Base-by-base conservation (phyloP, 257 asterid genomes). In the Ophiorrhiza pumila region DNA sequence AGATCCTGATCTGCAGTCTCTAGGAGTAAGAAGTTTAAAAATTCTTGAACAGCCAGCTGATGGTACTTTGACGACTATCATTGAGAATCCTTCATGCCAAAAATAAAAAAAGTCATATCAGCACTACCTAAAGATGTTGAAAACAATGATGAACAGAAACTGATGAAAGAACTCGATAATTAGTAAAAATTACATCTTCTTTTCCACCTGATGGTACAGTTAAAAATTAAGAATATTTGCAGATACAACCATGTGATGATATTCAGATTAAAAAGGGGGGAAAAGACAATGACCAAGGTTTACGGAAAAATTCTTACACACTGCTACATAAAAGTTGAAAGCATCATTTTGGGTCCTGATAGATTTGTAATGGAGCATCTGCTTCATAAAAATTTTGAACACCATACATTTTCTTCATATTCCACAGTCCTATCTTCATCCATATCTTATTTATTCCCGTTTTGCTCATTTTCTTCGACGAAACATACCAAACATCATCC, bases 11-110 rank as follows among this genome's bases (percentile, higher is more conserved):
- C 18, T 52, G 2, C 31, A 60, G 31, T 41, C 43, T 45, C 23
- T 31, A 14, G 37, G 32, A 62, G 52, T 61, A 53, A 41, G 52
- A 70, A 62, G 37, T 50, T 43, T 47, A 12, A 37, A 63, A 63
- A 63, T 11, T 29, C 71, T 62, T 4, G 12, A 59, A 70, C 53
- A 12, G 80, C 72, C 68, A n/a, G 75, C 20, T 31, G 62, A 53
- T 70, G 52, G 72, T 52, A 70, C 41, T 50, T 32, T 63, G 41
- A 41, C 4, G 27, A 46, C 72, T 18, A 53, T 62, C 80, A 76
- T 76, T 52, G 71, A 67, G 57, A 55, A 69, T n/a, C 72, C 80
- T 76, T 61, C 67, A 69, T 27, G 45, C 49, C 75, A 47, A 60
- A 69, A n/a, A 13, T 15, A 4, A 62, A 52, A 39, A 34, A 4